These are phyloP conservation scores for Ulvella scutata DNA, from an alignment of 139 green algal species.

Conservation along the genomic window DNA sequence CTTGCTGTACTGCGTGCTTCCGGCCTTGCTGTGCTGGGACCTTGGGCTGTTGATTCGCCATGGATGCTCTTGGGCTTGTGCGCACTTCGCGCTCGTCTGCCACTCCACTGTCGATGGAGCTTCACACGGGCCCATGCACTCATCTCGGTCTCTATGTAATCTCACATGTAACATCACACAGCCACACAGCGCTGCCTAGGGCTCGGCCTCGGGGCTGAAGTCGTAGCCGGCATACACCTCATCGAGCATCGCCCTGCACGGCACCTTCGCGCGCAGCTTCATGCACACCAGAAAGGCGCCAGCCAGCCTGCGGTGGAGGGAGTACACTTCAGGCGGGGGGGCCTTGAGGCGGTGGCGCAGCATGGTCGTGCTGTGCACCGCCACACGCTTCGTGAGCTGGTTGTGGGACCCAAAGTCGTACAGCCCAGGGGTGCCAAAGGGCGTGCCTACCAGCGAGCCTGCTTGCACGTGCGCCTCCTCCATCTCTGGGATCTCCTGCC, in stretches of 20 bases:
- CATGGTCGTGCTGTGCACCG: constrained; percentile 66
- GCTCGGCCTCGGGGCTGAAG: background rate
- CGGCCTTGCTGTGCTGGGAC: no score
- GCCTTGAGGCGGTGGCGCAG: constrained; percentile 79
- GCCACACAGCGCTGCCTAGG: no score
- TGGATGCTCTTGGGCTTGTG: no score
- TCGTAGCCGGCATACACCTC: constrained; percentile 11
- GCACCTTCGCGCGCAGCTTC: constrained; percentile 65
- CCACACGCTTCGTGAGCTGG: constrained; percentile 38
- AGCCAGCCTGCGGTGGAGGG: constrained; percentile 83
- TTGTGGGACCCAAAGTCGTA: constrained; percentile 72
- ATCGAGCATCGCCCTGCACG: constrained; percentile 42
- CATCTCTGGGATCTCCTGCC: constrained; percentile 70
- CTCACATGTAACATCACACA: no score
- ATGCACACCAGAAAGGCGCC: constrained; percentile 91
- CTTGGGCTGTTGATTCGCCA: no score
- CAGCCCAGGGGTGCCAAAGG: constrained; percentile 49
- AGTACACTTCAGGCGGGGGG: constrained; percentile 87
- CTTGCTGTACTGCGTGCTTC: no score
- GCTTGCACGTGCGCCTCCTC: constrained; percentile 82
- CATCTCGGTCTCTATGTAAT: no score
- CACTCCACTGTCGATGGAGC: no score
- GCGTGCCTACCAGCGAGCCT: constrained; percentile 74
- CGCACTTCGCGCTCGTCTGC: no score
- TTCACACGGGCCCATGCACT: no score